phyloP scores from a whole-genome alignment of 495 filamentous ascomycete species.

The Neurospora sp. region DNA sequence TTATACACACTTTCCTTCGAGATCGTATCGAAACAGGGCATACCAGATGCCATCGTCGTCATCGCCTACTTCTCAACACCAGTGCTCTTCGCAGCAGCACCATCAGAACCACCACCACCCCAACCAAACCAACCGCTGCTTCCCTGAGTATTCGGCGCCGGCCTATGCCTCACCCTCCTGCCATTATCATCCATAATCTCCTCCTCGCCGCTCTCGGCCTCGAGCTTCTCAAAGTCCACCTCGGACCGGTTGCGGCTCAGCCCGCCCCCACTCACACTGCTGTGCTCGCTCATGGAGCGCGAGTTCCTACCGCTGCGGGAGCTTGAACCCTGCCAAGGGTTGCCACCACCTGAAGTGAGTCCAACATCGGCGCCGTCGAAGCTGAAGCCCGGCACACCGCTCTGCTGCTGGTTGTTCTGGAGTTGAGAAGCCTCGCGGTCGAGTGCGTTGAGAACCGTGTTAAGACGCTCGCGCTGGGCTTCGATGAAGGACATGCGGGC shows the following conservation, averaged over 20 bases:
- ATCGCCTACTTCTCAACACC: neutral
- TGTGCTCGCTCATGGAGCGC: conserved; percentile 27
- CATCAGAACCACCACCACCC: neutral
- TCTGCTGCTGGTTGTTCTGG: conserved; percentile 22
- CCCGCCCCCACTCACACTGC: conserved; percentile 31
- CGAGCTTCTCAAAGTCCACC: conserved; percentile 74
- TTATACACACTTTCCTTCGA: neutral
- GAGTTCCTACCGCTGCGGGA: neutral
- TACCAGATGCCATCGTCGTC: neutral
- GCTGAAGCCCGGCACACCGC: conserved; percentile 20
- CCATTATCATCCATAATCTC: conserved; percentile 7
- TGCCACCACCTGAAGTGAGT: neutral
- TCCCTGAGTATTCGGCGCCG: neutral
- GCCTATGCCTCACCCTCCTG: neutral
- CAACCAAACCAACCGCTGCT: neutral
- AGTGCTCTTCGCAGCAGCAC: neutral
- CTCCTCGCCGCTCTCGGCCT: conserved; percentile 54
- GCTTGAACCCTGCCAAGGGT: neutral
- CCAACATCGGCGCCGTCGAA: conserved; percentile 14
- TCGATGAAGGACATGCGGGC: conserved; percentile 63
- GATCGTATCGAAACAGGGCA: neutral
- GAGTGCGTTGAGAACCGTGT: conserved; percentile 59
- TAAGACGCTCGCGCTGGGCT: conserved; percentile 62
- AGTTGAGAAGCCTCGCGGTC: conserved; percentile 55
- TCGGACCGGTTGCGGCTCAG: conserved; percentile 65